Evolutionary conservation across 257 asterid genomes (phyloP), one percentile per base, ranked within the genome.

Genomic region (Nyctanthes arbortristis): DNA sequence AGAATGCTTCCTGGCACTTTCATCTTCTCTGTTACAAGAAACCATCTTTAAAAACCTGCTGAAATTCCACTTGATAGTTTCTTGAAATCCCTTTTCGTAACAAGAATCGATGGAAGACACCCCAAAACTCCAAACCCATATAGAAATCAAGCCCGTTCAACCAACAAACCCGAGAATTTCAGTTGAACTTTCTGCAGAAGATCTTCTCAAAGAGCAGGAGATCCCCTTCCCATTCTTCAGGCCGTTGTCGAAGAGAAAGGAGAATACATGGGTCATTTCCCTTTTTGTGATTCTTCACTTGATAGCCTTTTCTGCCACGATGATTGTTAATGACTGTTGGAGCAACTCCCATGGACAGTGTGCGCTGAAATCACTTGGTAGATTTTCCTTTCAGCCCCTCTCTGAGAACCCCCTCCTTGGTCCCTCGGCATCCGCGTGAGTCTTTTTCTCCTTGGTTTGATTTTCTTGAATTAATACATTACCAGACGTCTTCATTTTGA

Each of bases 381-480:
- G 91, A 54, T 80, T 91, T 67, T 91, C 97, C 71, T 85, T 88
- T 78, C 97, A 89, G 84, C 92, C 93, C 43, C 87, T 92, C 55
- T 66, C 79, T 14, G 98, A 92, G 76, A 92, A 92, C 65, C 96
- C 96, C 16, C 71, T 92, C 22, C 92, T 89, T 16, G 98, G 98
- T 13, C 98, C 98, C n/a, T 92, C 98, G 1, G 86, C 96, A 71
- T 92, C 98, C 69, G 77, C 92, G 98, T 89, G 63, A 79, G 92
- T 80, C 71, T 32, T 47, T 22, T 9, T 59, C 43, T 29, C 34
- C 55, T 35, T 59, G 6, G 27, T 71, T 66, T 25, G 24, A 31
- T 58, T 64, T 62, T 45, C 69, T 58, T 14, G 61, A 14, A 55
- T 57, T 20, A n/a, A 4, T 5, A 28, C 30, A 31, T 31, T 61